Evolutionary conservation across 2,329 filamentous ascomycete genomes (phyloP).

Genomic region (Alternaria infectoria): DNA sequence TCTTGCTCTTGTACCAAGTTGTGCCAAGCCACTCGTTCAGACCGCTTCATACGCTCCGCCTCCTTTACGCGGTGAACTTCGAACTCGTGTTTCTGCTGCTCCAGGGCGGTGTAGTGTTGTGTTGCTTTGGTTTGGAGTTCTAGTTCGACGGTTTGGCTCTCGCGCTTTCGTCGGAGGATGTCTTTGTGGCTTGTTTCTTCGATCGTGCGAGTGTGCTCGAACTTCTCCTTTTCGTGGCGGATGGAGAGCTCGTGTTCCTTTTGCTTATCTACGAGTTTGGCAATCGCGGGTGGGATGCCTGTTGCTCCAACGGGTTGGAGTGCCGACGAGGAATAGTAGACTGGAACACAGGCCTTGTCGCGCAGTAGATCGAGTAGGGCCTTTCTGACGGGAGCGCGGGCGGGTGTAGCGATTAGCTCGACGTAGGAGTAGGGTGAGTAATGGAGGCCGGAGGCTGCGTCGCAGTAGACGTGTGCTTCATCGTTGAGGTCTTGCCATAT

Average conservation of each 20-base stretch:
- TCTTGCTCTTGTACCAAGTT: constrained; percentile 38
- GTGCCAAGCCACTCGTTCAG: constrained; percentile 40
- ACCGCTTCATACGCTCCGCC: constrained; percentile 40
- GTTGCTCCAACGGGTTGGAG: constrained; percentile 48
- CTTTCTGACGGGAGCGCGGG: constrained; percentile 23
- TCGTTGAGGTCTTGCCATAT: constrained; percentile 71
- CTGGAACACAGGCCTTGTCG: constrained; percentile 43
- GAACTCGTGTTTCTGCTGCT: constrained; percentile 42
- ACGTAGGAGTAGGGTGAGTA: constrained; percentile 73
- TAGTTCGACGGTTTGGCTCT: constrained; percentile 35
- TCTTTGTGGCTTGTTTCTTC: constrained; percentile 40
- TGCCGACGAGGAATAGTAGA: constrained; percentile 44
- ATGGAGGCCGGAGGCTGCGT: constrained; percentile 56
- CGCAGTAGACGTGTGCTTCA: constrained; percentile 55
- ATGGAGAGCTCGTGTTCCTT: constrained; percentile 40
- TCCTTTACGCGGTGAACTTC: constrained; percentile 38
- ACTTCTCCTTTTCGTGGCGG: constrained; percentile 32
- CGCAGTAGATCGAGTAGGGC: constrained; percentile 38
- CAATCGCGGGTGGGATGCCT: constrained; percentile 37
- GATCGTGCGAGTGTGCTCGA: constrained; percentile 36
- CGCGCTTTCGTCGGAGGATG: constrained; percentile 32
- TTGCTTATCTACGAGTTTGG: constrained; percentile 37
- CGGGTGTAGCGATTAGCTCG: constrained; percentile 31
- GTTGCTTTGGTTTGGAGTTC: constrained; percentile 27
- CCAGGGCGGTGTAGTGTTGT: constrained; percentile 27